A percentile compares a stretch with the other conserved stretches of the same genome.
Evolutionary conservation across 2,329 filamentous ascomycete species (phyloP).

Genomic region (Apiospora hydei): DNA sequence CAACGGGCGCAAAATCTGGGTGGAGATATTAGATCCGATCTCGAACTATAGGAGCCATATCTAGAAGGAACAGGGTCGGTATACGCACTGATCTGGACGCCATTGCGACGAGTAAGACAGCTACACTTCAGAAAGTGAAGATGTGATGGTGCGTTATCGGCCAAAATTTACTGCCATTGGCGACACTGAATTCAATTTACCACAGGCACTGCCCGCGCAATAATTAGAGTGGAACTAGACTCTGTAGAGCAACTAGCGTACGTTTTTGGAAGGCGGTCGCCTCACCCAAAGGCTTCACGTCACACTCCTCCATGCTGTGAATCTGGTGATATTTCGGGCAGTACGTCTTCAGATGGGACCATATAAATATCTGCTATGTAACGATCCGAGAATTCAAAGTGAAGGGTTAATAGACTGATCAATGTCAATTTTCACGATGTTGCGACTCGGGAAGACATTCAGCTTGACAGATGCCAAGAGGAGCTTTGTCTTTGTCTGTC

Average conservation of each 20-base stretch:
- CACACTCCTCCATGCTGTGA: background rate
- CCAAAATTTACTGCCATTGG: slow-evolving; percentile 7
- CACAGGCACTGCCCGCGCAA: background rate
- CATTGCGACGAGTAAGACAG: background rate
- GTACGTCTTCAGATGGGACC: background rate
- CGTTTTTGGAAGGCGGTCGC: background rate
- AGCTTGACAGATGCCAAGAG: background rate
- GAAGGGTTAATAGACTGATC: background rate
- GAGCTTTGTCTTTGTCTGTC: background rate
- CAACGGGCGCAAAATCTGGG: slow-evolving; percentile 2
- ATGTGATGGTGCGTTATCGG: slow-evolving; percentile 14
- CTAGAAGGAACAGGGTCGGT: background rate
- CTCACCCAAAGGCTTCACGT: no score
- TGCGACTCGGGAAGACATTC: background rate
- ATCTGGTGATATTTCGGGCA: background rate
- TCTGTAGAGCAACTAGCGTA: background rate
- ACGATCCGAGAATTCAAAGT: background rate
- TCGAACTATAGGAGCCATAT: background rate
- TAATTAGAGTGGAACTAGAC: background rate
- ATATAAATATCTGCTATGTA: background rate
- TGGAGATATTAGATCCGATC: background rate
- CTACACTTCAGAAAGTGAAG: background rate
- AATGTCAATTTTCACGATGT: background rate
- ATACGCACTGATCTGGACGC: slow-evolving; percentile 16
- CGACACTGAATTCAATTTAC: background rate